Evolutionary conservation across 192 early-diverging fungal genomes (phyloP).

Genomic region (Phycomyces blakesleeanus): DNA sequence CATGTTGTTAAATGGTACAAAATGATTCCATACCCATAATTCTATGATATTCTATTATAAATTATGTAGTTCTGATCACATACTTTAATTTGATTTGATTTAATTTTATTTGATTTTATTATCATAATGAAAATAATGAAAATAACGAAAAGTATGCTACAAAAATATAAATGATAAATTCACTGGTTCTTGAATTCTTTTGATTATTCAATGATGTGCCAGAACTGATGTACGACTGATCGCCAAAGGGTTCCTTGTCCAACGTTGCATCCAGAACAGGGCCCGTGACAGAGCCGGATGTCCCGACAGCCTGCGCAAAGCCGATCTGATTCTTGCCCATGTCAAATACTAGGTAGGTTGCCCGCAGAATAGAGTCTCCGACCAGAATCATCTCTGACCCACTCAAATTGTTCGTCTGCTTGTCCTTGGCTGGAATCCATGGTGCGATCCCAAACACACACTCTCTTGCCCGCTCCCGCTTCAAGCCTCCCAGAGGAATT

Average conservation of each 20-base stretch:
- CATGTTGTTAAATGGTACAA: too few relatives aligned
- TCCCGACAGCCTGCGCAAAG: constrained; percentile 15
- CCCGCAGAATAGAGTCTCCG: constrained; percentile 25
- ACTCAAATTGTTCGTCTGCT: background rate
- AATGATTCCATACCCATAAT: too few relatives aligned
- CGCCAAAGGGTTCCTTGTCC: background rate
- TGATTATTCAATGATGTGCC: background rate
- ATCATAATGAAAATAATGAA: too few relatives aligned
- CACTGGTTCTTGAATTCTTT: too few relatives aligned
- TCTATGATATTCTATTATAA: too few relatives aligned
- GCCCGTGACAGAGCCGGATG: background rate
- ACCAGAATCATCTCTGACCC: constrained; percentile 11
- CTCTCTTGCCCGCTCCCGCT: background rate
- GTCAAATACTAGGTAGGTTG: constrained; percentile 26
- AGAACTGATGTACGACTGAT: background rate
- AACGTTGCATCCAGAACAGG: background rate
- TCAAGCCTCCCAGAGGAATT: constrained; percentile 18
- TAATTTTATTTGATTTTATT: too few relatives aligned
- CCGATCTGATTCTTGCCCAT: constrained; percentile 25
- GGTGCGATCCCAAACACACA: constrained; percentile 31
- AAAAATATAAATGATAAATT: too few relatives aligned
- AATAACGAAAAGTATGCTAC: too few relatives aligned
- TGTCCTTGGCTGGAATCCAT: too few relatives aligned
- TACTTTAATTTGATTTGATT: too few relatives aligned
- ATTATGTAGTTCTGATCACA: too few relatives aligned